Evolutionary conservation across 2,329 filamentous ascomycete species (phyloP).

Genomic region (Aspergillus terreus): DNA sequence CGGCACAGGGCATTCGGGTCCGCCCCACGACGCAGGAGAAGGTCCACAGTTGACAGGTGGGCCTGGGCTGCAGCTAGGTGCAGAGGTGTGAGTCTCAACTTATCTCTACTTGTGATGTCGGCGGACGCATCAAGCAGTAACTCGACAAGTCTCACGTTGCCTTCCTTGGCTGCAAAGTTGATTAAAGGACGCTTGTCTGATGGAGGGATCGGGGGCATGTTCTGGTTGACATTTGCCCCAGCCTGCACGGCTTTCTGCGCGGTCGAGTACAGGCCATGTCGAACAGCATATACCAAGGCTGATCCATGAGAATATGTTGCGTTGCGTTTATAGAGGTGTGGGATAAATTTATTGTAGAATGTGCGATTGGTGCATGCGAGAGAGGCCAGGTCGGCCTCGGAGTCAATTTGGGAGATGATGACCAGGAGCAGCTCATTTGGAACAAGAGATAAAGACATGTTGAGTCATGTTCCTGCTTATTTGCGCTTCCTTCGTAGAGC

Average conservation of each 20-base stretch:
- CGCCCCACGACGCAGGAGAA: background rate
- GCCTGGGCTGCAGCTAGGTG: background rate
- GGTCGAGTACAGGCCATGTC: background rate
- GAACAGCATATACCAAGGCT: background rate
- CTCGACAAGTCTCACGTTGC: background rate
- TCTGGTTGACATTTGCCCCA: background rate
- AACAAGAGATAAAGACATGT: background rate
- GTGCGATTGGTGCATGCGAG: background rate
- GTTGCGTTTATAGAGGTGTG: background rate
- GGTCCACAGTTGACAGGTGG: background rate
- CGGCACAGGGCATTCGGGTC: background rate
- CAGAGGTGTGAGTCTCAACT: background rate
- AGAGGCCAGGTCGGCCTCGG: background rate
- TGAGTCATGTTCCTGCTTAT: background rate
- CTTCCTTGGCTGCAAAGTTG: background rate
- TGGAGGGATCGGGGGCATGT: background rate
- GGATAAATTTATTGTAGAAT: background rate
- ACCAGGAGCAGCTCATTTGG: background rate
- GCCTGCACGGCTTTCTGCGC: background rate
- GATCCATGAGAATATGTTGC: background rate
- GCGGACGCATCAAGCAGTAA: background rate
- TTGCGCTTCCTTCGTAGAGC: background rate
- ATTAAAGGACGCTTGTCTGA: background rate
- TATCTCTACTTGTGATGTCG: background rate
- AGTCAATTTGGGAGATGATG: background rate